These are phyloP conservation scores for Cutaneotrichosporon cavernicola DNA, from an alignment of 1,284 basidiomycete species.

Conservation along the genomic window DNA sequence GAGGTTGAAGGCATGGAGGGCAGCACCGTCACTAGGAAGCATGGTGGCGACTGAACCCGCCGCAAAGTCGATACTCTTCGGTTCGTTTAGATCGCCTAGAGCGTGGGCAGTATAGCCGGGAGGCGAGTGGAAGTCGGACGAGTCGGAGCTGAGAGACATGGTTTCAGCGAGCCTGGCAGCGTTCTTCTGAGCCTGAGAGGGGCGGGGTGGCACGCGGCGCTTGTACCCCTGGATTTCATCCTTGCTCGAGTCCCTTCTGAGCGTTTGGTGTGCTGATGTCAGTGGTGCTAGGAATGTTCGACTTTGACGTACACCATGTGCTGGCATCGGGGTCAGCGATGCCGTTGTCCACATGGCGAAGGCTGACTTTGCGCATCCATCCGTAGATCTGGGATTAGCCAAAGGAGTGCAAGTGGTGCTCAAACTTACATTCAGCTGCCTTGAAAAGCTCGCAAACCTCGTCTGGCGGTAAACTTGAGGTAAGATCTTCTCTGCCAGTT, in stretches of 20 bases:
- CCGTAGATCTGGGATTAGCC: conserved; percentile 71
- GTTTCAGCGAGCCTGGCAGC: conserved; percentile 19
- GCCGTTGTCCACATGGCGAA: conserved; percentile 84
- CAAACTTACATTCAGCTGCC: conserved; percentile 79
- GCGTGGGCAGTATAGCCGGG: conserved; percentile 17
- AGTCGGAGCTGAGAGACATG: conserved; percentile 31
- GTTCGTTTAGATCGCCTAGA: neutral
- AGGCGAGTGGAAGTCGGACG: conserved; percentile 29
- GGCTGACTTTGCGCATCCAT: conserved; percentile 83
- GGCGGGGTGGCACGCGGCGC: conserved; percentile 82
- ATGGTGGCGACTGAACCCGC: neutral
- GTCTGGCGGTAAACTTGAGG: conserved; percentile 87
- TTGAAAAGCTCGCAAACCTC: conserved; percentile 87
- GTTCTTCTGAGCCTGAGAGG: conserved; percentile 71
- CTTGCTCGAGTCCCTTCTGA: conserved; percentile 78
- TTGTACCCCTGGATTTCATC: conserved; percentile 87
- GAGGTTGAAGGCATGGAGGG: neutral
- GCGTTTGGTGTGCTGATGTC: conserved; percentile 71
- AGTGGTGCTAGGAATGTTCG: neutral
- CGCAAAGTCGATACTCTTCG: neutral
- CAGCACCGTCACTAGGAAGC: neutral
- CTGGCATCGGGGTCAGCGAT: conserved; percentile 89
- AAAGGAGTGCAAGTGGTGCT: neutral
- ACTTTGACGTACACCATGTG: conserved; percentile 80
- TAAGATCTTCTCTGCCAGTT: conserved; percentile 81